Evolutionary conservation across 2,329 filamentous ascomycete species (phyloP), one percentile per base, ranked within the genome.

Genomic region (Juglanconis sp.): DNA sequence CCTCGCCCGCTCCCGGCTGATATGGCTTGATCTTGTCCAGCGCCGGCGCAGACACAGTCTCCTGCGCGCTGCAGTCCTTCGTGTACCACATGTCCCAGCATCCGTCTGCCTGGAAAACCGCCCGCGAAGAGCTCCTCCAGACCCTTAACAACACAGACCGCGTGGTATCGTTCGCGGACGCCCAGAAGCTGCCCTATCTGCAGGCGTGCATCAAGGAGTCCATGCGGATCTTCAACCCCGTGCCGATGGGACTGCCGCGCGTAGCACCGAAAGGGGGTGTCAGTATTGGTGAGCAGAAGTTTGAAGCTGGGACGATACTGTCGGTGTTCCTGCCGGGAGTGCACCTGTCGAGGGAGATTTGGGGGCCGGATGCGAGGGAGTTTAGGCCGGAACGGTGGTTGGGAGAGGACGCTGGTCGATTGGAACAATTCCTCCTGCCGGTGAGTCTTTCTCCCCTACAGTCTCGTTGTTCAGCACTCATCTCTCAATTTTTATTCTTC

Each of bases 181-280:
- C 73, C 1, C 68, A 70, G 57, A 64, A 65, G 49, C 63, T 74
- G n/a, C 66, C 68, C 3, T 76, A 70, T 57, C 64, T 74, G 24
- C 68, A 70, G 48, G 72, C 72, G 11, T 72, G 71, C 56, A 70
- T 74, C 58, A 71, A 72, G 62, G 72, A 74, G 62, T 64, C 67
- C 1, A 60, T 74, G 34, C 64, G 57, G 55, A 46, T 17, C 36
- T 49, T 55, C 31, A 35, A 34, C n/a, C 70, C 72, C 1, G 67
- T 65, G 11, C 65, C 71, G 1, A 67, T 71, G 54, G 66, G 68
- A 5, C 61, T 73, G 50, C 68, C 68, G n/a, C 66, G 72, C 7
- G 63, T 68, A 10, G 70, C 68, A 2, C 63, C 67, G 4, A 51
- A 60, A n/a, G 68, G 63, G 4, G 72, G 72, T 7, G 31, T 69